Percentiles rank a stretch among this genome's conserved stretches.
Evolutionary conservation across 176 grass and related monocot species (phyloP).

Genomic region (Poa annua): DNA sequence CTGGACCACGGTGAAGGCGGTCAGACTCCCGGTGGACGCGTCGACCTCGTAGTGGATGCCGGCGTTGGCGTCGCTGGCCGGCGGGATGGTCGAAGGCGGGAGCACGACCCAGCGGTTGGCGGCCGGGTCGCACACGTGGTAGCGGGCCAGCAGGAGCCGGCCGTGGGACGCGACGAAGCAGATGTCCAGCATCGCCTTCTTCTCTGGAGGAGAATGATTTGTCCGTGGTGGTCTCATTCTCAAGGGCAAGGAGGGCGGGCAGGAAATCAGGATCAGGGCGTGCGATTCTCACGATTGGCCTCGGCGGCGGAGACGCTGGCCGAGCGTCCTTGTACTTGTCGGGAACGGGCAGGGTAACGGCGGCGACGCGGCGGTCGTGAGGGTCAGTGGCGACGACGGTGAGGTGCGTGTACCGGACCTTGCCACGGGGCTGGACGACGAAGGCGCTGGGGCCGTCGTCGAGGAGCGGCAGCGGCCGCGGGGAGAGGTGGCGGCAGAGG

Average conservation of each 20-base stretch:
- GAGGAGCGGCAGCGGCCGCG: background rate
- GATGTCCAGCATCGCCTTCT: background rate
- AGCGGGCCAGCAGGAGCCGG: slow-evolving; percentile 20
- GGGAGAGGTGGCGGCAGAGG: background rate
- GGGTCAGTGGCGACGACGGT: background rate
- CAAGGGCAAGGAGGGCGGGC: background rate
- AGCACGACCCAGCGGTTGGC: slow-evolving; percentile 39
- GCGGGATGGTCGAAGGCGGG: background rate
- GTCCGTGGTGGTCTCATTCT: background rate
- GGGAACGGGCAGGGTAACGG: background rate
- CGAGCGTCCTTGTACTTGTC: background rate
- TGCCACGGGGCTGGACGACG: background rate
- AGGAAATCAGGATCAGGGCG: background rate
- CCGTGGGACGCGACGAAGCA: slow-evolving; percentile 15
- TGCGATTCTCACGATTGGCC: background rate
- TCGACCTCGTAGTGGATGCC: background rate
- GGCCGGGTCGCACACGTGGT: slow-evolving; percentile 10
- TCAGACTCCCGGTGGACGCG: background rate
- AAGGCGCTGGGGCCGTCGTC: background rate
- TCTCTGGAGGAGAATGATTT: background rate
- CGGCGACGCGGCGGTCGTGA: background rate
- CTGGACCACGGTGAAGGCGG: slow-evolving; percentile 32
- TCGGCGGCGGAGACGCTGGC: background rate
- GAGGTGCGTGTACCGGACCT: slow-evolving; percentile 4
- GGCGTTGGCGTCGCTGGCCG: background rate